phyloP scores from a whole-genome alignment of 2,329 filamentous ascomycete species.

The Ophiosphaerella korrae region DNA sequence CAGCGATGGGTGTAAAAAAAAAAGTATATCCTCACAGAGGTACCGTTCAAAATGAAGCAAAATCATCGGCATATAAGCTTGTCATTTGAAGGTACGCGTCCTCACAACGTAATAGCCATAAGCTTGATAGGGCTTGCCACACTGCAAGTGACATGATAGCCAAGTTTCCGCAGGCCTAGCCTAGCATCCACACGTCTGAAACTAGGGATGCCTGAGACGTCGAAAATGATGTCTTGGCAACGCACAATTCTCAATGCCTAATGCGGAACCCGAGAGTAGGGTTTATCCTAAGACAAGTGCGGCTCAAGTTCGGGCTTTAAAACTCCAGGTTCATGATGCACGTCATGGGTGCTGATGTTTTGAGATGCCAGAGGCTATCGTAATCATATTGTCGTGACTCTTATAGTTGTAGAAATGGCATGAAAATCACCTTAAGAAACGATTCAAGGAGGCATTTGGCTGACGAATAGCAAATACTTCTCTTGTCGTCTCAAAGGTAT shows the following conservation, averaged over 20 bases:
- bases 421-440: not conserved
- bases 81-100: constrained; percentile 25
- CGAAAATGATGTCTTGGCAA: constrained; percentile 28
- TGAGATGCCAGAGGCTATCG: not conserved
- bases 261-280: constrained; percentile 8
- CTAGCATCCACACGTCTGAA: constrained; percentile 30
- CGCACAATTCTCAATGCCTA: constrained; percentile 20
- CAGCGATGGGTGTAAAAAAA: constrained; percentile 3
- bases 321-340: not conserved
- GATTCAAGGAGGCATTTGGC: too few species aligned
- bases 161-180: constrained; percentile 18
- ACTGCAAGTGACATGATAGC: constrained; percentile 19
- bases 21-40: constrained; percentile 1
- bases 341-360: not conserved
- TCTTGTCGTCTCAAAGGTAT: too few species aligned
- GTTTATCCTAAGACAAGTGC: not conserved
- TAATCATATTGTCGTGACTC: too few species aligned
- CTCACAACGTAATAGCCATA: constrained; percentile 16
- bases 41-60: constrained; percentile 2
- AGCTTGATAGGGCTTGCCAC: constrained; percentile 26
- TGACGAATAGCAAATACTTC: too few species aligned
- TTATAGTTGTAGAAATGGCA: not conserved
- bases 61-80: constrained; percentile 21
- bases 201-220: constrained; percentile 34
- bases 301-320: not conserved